Evolutionary conservation across 2,329 filamentous ascomycete genomes (phyloP).

Genomic region (Mariannaea elegans): DNA sequence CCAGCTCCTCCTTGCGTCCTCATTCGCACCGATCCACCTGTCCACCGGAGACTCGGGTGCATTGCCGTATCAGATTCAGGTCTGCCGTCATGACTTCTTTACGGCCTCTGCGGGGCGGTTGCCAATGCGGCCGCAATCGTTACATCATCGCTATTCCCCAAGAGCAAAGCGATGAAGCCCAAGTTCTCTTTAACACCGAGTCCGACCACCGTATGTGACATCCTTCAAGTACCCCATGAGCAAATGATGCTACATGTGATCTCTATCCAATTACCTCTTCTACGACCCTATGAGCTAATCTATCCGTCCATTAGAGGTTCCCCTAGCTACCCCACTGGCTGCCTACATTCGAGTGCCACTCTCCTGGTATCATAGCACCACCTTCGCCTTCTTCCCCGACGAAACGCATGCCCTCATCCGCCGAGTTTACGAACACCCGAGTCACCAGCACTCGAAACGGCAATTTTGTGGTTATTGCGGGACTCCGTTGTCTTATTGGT

Average conservation of each 20-base stretch:
- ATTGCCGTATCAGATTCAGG: not conserved
- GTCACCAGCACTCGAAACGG: conserved; percentile 68
- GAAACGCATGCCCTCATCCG: conserved; percentile 75
- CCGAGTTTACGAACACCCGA: conserved; percentile 70
- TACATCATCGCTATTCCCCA: conserved; percentile 79
- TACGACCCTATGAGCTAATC: conserved; percentile 1
- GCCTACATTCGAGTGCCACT: conserved; percentile 87
- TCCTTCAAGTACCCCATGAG: not conserved
- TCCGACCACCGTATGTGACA: conserved; percentile 74
- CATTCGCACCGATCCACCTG: not conserved
- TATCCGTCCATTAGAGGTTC: conserved; percentile 58
- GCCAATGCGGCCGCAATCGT: conserved; percentile 85
- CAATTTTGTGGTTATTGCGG: conserved; percentile 94
- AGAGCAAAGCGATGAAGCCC: conserved; percentile 62
- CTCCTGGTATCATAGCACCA: conserved; percentile 80
- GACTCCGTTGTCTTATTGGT: conserved; percentile 85
- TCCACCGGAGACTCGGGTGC: not conserved
- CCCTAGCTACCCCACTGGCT: conserved; percentile 76
- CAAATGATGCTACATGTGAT: not conserved
- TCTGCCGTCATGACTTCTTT: conserved; percentile 54
- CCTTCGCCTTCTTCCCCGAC: conserved; percentile 79
- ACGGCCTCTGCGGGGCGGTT: conserved; percentile 75
- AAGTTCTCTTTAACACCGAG: conserved; percentile 79
- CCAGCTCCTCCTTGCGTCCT: not conserved
- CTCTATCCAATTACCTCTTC: not conserved